phyloP scores from a whole-genome alignment of 2,329 filamentous ascomycete genomes.

The Curvularia verruculosa region DNA sequence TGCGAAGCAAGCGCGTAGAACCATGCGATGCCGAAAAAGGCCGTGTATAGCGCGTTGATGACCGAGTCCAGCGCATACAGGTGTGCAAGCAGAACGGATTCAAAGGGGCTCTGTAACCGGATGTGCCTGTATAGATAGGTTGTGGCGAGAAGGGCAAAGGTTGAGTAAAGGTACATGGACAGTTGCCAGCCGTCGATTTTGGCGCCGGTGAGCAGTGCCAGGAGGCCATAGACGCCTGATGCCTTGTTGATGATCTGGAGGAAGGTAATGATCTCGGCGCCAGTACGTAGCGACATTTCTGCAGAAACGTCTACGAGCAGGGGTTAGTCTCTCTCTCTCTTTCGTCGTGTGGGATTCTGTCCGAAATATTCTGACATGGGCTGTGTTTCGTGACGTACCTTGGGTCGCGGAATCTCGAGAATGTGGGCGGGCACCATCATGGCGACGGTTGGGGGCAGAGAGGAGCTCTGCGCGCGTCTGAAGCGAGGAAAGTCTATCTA shows the following conservation, averaged over 20 bases:
- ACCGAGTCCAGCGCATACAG: conserved; percentile 82
- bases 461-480: conserved; percentile 1
- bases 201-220: conserved; percentile 87
- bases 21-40: conserved; percentile 82
- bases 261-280: conserved; percentile 82
- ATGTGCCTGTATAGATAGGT: conserved; percentile 79
- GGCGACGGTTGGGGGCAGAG: conserved; percentile 16
- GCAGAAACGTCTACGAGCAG: conserved; percentile 73
- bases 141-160: conserved; percentile 71
- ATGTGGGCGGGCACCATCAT: conserved; percentile 44
- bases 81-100: conserved; percentile 82
- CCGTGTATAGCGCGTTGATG: conserved; percentile 82
- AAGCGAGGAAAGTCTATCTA: conserved; percentile 17
- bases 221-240: conserved; percentile 86
- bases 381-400: conserved; percentile 34
- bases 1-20: conserved; percentile 74
- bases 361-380: background rate
- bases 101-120: conserved; percentile 75
- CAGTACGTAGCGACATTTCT: conserved; percentile 83
- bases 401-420: conserved; percentile 48
- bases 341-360: background rate
- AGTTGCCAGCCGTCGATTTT: conserved; percentile 82
- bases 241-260: conserved; percentile 90
- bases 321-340: conserved; percentile 23
- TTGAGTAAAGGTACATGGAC: conserved; percentile 89